phyloP scores from a whole-genome alignment of 371 early-diverging fungal genomes.

The Rhizopus delemar region DNA sequence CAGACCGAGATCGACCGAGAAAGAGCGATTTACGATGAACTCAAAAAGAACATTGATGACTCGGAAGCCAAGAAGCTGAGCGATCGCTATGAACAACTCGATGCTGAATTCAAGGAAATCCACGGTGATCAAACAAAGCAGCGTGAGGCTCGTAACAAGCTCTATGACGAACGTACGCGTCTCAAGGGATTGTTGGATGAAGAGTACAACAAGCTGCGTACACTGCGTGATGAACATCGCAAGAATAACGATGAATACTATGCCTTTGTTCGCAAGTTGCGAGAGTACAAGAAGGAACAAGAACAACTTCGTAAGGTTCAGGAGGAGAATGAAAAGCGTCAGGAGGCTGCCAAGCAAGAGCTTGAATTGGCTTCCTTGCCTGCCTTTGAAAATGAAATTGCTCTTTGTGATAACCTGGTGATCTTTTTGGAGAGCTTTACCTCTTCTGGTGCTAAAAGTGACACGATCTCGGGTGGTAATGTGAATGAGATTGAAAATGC shows the following conservation, averaged over 20 bases:
- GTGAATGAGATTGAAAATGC: constrained; percentile 41
- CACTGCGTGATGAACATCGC: constrained; percentile 72
- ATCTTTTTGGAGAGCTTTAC: constrained; percentile 62
- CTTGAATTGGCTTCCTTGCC: constrained; percentile 86
- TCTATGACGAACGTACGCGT: constrained; percentile 76
- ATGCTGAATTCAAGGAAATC: constrained; percentile 69
- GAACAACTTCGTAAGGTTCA: constrained; percentile 67
- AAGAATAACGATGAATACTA: constrained; percentile 76
- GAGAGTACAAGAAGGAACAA: constrained; percentile 66
- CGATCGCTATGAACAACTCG: constrained; percentile 66
- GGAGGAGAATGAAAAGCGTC: constrained; percentile 62
- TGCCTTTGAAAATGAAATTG: constrained; percentile 86
- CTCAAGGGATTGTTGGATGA: constrained; percentile 75
- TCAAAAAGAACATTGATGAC: constrained; percentile 70
- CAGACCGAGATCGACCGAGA: constrained; percentile 76
- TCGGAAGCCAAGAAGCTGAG: constrained; percentile 64
- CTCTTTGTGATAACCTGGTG: constrained; percentile 76
- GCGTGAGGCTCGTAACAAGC: constrained; percentile 64
- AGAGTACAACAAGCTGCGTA: constrained; percentile 67
- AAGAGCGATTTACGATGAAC: constrained; percentile 62
- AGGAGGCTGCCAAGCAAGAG: constrained; percentile 69
- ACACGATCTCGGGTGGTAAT: constrained; percentile 16
- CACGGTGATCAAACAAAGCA: constrained; percentile 61
- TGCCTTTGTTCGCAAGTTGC: constrained; percentile 74
- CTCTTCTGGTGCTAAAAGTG: constrained; percentile 30